Evolutionary conservation across 2,329 filamentous ascomycete species (phyloP).

Genomic region (Xylaria multiplex): DNA sequence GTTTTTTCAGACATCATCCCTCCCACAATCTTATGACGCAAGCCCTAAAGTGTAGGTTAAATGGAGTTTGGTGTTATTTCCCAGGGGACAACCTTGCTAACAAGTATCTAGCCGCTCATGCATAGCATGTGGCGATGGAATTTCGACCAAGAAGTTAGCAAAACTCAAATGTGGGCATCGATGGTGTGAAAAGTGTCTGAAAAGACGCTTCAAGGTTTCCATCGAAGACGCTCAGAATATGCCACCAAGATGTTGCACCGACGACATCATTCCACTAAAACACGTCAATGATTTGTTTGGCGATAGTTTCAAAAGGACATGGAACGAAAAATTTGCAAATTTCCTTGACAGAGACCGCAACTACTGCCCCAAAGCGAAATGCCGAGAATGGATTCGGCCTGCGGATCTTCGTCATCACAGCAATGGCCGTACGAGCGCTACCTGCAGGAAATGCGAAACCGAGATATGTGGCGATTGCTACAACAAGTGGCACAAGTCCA

Average conservation of each 20-base stretch:
- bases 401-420: conserved; percentile 68
- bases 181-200: conserved; percentile 83
- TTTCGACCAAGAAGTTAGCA: conserved; percentile 70
- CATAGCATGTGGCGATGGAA: conserved; percentile 76
- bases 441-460: conserved; percentile 75
- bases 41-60: conserved; percentile 46
- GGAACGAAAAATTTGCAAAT: conserved; percentile 84
- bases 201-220: conserved; percentile 78
- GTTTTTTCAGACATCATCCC: conserved; percentile 45
- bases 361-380: conserved; percentile 78
- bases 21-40: conserved; percentile 44
- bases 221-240: conserved; percentile 81
- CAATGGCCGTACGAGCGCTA: conserved; percentile 71
- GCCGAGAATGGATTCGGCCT: conserved; percentile 83
- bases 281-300: conserved; percentile 82
- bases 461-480: conserved; percentile 81
- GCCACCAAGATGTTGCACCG: conserved; percentile 83
- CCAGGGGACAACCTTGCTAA: conserved; percentile 36
- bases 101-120: conserved; percentile 69
- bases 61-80: conserved; percentile 17
- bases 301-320: conserved; percentile 76
- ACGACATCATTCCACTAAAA: conserved; percentile 76
- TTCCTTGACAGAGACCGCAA: conserved; percentile 78
- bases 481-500: conserved; percentile 75
- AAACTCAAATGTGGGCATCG: conserved; percentile 81